Conservation (phyloP, 139 green algal species). For the Micromonas commoda region DNA sequence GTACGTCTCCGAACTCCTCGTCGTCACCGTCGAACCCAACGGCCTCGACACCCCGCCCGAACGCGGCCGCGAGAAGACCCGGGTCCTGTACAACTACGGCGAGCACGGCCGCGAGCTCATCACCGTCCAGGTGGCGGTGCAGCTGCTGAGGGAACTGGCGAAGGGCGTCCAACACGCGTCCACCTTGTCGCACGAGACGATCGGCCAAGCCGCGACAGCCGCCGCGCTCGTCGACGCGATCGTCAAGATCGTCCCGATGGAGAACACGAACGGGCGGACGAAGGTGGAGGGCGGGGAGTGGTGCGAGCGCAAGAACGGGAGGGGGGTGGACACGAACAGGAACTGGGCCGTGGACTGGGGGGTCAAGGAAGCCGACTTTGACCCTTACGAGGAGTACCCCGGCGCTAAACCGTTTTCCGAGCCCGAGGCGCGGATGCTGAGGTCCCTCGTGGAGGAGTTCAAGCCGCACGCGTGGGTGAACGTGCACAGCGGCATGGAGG, state of each 20-base stretch:
- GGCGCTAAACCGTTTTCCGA: conserved; percentile 70
- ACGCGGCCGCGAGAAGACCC: background rate
- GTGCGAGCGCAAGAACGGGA: conserved; percentile 95
- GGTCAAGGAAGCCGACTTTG: conserved; percentile 69
- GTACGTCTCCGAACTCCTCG: background rate
- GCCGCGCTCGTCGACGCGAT: background rate
- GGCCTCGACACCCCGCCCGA: background rate
- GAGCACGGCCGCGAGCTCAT: conserved; percentile 89
- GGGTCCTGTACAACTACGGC: conserved; percentile 69
- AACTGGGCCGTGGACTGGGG: conserved; percentile 96
- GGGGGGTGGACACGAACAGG: conserved; percentile 92
- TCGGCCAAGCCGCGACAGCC: background rate
- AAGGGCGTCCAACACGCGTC: conserved; percentile 24
- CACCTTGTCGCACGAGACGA: background rate
- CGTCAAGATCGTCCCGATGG: conserved; percentile 67
- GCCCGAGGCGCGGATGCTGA: conserved; percentile 73
- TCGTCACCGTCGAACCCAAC: background rate
- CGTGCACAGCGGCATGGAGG: conserved; percentile 93
- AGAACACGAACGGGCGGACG: conserved; percentile 77
- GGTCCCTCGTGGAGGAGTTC: conserved; percentile 52
- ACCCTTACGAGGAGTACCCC: conserved; percentile 76
- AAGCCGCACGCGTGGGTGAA: conserved; percentile 88
- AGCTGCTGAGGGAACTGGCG: conserved; percentile 61
- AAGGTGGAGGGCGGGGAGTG: conserved; percentile 70
- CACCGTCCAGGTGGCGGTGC: conserved; percentile 67